Evolutionary conservation across 805 yeast species (phyloP), one percentile per base, ranked within the genome.

Genomic region (Wickerhamomyces canadensis): DNA sequence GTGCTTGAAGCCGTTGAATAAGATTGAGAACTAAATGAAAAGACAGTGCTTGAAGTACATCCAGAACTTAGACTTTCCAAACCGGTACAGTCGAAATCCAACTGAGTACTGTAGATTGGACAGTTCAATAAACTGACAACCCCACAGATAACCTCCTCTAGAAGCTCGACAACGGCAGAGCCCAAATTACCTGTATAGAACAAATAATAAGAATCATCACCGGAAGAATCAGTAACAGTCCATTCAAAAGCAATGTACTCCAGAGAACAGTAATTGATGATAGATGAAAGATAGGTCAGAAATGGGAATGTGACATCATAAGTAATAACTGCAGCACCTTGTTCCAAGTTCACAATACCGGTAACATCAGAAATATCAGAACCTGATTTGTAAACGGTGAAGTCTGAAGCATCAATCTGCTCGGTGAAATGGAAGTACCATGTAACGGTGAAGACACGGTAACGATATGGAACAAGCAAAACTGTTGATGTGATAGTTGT

Each of bases 371-470:
- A 6, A 12, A 48, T 28, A 10, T 35, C 26, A 5, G 24, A 3
- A 14, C 47, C 52, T 7, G 32, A 14, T 10, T 19, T n/a, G 22
- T 32, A 33, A 14, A 33, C 40, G 13, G 32, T 22, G 34, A 48
- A 48, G 8, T 28, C 41, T 19, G 37, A 17, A 12, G 48, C 50
- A 34, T 38, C 31, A 6, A 39, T 10, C 2, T 34, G 28, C 16
- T 42, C 40, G 8, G 31, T 26, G 32, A 47, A 47, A 23, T 36
- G 16, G 27, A 47, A 44, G 36, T 33, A 40, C 51, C 51, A 47
- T 13, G 47, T 21, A 21, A 21, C 23, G 23, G 23, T 21, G 10
- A 21, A 21, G 7, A 7, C 23, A 21, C 23, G 23, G 23, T 7
- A 21, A 7, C 23, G 7, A 7, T 7, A 7, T 7, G 10, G 10